Conservation (phyloP, 306 rosid species). For the Cicer chorassanicum region DNA sequence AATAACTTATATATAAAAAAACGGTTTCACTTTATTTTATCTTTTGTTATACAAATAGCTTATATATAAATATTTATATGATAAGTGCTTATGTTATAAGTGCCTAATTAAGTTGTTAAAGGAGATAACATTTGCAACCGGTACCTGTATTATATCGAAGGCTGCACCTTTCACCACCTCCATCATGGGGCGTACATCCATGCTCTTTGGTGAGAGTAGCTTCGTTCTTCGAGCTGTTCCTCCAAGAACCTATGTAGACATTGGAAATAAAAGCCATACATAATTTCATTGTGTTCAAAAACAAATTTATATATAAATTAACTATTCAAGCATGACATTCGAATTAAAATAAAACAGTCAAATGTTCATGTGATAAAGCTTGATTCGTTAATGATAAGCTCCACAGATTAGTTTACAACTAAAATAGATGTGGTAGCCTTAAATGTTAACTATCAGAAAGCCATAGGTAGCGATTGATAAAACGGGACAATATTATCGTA, state of each 20-base stretch:
- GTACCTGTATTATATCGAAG: constrained; percentile 90
- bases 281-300: constrained; percentile 18
- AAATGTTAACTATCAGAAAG: not conserved
- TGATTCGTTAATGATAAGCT: constrained; percentile 4
- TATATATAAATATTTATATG: not conserved
- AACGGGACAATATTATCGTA: too few species aligned
- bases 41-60: not conserved
- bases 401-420: not conserved
- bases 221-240: constrained; percentile 89
- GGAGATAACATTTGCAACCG: constrained; percentile 22
- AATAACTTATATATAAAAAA: not conserved
- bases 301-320: constrained; percentile 1
- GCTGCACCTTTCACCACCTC: constrained; percentile 98
- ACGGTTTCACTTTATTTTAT: not conserved
- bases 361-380: constrained; percentile 12
- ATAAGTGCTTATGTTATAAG: not conserved
- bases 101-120: not conserved
- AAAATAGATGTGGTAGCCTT: constrained; percentile 28
- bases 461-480: not conserved
- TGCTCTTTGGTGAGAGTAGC: constrained; percentile 88
- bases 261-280: constrained; percentile 14
- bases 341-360: constrained; percentile 15
- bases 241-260: constrained; percentile 72
- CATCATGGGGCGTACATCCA: constrained; percentile 99
- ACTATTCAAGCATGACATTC: constrained; percentile 20